A percentile compares a stretch with the other conserved stretches of the same genome.
Conservation (phyloP, 2,329 filamentous ascomycete genomes). For the Geosmithia flava region DNA sequence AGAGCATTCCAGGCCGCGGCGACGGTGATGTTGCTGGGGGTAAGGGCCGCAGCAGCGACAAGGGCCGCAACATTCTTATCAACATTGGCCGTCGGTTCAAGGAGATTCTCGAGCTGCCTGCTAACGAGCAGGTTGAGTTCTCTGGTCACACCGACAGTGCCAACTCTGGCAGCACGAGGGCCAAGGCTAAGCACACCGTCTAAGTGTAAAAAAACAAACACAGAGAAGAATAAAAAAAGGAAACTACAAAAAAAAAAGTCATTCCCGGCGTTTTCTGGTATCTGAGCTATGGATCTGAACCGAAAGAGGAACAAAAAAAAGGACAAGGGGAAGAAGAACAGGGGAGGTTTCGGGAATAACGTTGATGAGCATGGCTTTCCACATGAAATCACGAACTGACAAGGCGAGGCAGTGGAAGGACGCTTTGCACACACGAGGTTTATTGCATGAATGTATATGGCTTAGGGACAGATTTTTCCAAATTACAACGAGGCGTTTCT, state of each 20-base stretch:
- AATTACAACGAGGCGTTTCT: neutral
- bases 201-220: conserved; percentile 25
- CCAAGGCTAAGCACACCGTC: conserved; percentile 85
- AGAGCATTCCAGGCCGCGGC: conserved; percentile 64
- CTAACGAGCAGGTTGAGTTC: conserved; percentile 77
- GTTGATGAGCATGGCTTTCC: no score
- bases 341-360: no score
- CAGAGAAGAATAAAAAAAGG: neutral
- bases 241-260: neutral
- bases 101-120: conserved; percentile 70
- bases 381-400: no score
- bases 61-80: conserved; percentile 75
- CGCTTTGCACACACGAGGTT: neutral
- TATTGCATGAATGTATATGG: neutral
- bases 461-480: neutral
- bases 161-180: conserved; percentile 83
- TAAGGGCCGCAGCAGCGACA: conserved; percentile 66
- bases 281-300: neutral
- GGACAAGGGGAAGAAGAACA: neutral
- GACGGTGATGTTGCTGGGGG: conserved; percentile 61
- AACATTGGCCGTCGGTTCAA: conserved; percentile 87
- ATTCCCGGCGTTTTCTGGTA: neutral
- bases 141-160: conserved; percentile 93
- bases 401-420: neutral
- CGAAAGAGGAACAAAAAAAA: no score